Evolutionary conservation across 2,329 filamentous ascomycete genomes (phyloP).

Genomic region (Colletotrichum karsti): DNA sequence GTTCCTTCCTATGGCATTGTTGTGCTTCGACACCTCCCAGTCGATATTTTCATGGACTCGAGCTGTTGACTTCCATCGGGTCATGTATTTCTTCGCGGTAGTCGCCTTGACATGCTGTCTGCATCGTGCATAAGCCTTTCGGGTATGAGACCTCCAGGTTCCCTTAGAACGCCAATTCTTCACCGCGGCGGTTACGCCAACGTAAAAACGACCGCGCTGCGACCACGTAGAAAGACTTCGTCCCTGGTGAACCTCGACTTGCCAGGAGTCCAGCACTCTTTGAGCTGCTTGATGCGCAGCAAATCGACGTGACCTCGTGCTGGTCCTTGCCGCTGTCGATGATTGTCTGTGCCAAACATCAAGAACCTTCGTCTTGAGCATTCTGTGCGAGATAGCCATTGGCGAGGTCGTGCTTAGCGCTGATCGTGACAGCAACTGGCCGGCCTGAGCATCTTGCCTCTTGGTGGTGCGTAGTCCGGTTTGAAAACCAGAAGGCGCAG

Average conservation of each 20-base stretch:
- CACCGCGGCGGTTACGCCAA: neutral
- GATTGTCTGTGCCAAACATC: slow-evolving; percentile 12
- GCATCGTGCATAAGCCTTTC: slow-evolving; percentile 23
- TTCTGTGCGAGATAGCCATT: neutral
- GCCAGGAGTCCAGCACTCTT: slow-evolving; percentile 6
- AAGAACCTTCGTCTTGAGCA: slow-evolving; percentile 19
- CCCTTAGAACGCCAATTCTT: slow-evolving; percentile 8
- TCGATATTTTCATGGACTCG: slow-evolving; percentile 2
- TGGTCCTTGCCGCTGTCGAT: neutral
- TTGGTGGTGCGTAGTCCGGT: neutral
- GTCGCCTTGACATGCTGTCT: slow-evolving; percentile 23
- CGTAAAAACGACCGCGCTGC: slow-evolving; percentile 13
- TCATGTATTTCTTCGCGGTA: slow-evolving; percentile 15
- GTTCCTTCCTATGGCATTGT: neutral
- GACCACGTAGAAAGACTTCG: slow-evolving; percentile 5
- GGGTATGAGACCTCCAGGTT: slow-evolving; percentile 17
- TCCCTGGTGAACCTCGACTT: neutral
- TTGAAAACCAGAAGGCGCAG: neutral
- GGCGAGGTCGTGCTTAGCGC: neutral
- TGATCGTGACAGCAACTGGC: neutral
- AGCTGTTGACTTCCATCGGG: slow-evolving; percentile 17
- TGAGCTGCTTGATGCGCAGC: slow-evolving; percentile 1
- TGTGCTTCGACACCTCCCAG: slow-evolving; percentile 2
- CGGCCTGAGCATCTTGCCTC: neutral
- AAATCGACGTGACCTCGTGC: neutral